A percentile compares a stretch with the other conserved stretches of the same genome.
Evolutionary conservation across 1,284 basidiomycete species (phyloP).

Genomic region (Apiotrichum mycotoxinovorans): DNA sequence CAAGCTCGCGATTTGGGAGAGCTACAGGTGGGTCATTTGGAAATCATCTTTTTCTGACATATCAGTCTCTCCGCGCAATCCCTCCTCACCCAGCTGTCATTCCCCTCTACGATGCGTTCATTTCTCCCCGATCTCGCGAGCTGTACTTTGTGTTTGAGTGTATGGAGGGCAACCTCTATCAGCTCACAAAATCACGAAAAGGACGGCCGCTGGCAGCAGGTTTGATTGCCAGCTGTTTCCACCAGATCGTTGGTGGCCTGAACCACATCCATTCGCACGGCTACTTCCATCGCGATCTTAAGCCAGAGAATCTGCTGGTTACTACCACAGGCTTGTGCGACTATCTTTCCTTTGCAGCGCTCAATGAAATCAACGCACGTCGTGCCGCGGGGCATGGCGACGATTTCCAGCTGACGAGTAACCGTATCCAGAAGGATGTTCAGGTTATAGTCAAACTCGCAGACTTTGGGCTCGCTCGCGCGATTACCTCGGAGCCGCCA

Average conservation of each 20-base stretch:
- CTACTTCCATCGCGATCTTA: constrained; percentile 99
- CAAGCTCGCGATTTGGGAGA: constrained; percentile 95
- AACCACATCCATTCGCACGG: constrained; percentile 88
- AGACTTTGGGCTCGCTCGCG: constrained; percentile 94
- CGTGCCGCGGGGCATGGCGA: constrained; percentile 7
- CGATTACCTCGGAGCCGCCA: constrained; percentile 81
- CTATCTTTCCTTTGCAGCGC: constrained; percentile 63
- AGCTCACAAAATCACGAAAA: constrained; percentile 95
- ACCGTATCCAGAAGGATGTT: constrained; percentile 75
- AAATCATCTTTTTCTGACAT: not conserved
- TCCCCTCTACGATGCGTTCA: constrained; percentile 97
- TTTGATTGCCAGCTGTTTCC: constrained; percentile 90
- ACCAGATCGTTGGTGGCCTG: constrained; percentile 84
- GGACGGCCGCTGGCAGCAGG: constrained; percentile 91
- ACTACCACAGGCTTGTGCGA: constrained; percentile 97
- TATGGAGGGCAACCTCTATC: constrained; percentile 99
- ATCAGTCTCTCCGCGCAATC: constrained; percentile 87
- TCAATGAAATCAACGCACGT: constrained; percentile 37
- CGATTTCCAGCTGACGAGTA: not conserved
- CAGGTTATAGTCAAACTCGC: constrained; percentile 96
- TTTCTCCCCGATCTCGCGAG: constrained; percentile 86
- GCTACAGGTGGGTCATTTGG: constrained; percentile 65
- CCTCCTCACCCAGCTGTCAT: constrained; percentile 96
- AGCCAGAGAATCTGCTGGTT: constrained; percentile 98
- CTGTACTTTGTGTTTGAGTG: constrained; percentile 99